These are phyloP conservation scores for Fusarium tjaetaba DNA, from an alignment of 2,329 filamentous ascomycete species.

Conservation along the genomic window DNA sequence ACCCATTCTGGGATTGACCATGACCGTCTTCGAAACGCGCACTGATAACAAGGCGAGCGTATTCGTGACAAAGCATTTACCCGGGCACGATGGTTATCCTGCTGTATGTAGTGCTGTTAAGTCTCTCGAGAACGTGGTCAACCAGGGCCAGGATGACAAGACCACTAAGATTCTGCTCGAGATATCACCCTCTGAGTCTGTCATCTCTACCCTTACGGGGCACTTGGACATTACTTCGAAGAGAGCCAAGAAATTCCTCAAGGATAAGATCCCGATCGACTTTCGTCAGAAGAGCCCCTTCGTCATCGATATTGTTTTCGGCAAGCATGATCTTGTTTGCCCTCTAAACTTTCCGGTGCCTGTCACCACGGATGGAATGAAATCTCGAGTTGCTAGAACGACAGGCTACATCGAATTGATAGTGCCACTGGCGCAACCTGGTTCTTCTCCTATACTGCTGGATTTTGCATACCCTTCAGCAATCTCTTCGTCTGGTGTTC, in stretches of 20 bases:
- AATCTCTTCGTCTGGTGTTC: slow-evolving; percentile 44
- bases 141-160: slow-evolving; percentile 33
- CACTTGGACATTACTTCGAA: slow-evolving; percentile 52
- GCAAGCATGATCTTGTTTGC: slow-evolving; percentile 43
- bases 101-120: slow-evolving; percentile 38
- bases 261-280: slow-evolving; percentile 50
- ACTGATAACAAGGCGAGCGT: slow-evolving; percentile 46
- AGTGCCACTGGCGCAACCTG: slow-evolving; percentile 46
- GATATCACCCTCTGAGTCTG: slow-evolving; percentile 43
- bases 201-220: slow-evolving; percentile 51
- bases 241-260: slow-evolving; percentile 50
- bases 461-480: slow-evolving; percentile 52
- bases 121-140: slow-evolving; percentile 29
- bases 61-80: slow-evolving; percentile 51
- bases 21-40: slow-evolving; percentile 48
- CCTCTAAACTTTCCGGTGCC: slow-evolving; percentile 54
- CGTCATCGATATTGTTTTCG: slow-evolving; percentile 54
- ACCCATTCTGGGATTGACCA: slow-evolving; percentile 37
- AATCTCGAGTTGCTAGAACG: slow-evolving; percentile 55
- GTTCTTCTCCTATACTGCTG: slow-evolving; percentile 36
- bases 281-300: slow-evolving; percentile 53
- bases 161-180: slow-evolving; percentile 44
- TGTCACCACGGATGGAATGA: slow-evolving; percentile 48
- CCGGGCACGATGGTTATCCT: slow-evolving; percentile 47
- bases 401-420: slow-evolving; percentile 58